A percentile compares a stretch with the other conserved stretches of the same genome.
Evolutionary conservation across 306 rosid species (phyloP).

Genomic region (cucumber (Cucumis sativus)): DNA sequence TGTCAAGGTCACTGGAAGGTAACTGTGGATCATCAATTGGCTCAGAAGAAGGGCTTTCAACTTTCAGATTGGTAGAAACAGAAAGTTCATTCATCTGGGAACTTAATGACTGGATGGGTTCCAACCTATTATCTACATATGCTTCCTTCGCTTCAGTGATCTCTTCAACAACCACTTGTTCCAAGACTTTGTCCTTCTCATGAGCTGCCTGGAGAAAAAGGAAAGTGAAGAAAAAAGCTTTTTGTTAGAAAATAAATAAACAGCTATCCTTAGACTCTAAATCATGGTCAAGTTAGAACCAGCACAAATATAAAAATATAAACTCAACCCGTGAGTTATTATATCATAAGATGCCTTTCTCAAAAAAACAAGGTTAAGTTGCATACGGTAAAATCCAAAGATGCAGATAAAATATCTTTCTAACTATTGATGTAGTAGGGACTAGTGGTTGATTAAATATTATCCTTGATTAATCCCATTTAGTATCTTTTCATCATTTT

Average conservation of each 20-base stretch:
- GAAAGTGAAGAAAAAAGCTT: not conserved
- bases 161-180: conserved; percentile 27
- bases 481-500: not conserved
- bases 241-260: not conserved
- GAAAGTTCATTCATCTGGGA: conserved; percentile 48
- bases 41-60: conserved; percentile 29
- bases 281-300: not conserved
- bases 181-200: conserved; percentile 46
- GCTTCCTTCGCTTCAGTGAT: conserved; percentile 18
- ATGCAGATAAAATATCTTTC: not conserved
- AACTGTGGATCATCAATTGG: conserved; percentile 31
- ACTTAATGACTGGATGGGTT: conserved; percentile 31
- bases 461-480: not conserved
- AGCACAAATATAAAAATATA: not conserved
- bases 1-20: conserved; percentile 53
- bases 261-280: not conserved
- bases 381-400: not conserved
- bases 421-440: not conserved
- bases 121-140: conserved; percentile 16
- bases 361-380: not conserved
- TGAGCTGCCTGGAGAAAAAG: conserved; percentile 50
- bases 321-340: not conserved
- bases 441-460: not conserved
- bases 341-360: not conserved
- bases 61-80: conserved; percentile 35